Base-by-base conservation (phyloP, 2,329 filamentous ascomycete genomes). In the Penicillium thymicola region DNA sequence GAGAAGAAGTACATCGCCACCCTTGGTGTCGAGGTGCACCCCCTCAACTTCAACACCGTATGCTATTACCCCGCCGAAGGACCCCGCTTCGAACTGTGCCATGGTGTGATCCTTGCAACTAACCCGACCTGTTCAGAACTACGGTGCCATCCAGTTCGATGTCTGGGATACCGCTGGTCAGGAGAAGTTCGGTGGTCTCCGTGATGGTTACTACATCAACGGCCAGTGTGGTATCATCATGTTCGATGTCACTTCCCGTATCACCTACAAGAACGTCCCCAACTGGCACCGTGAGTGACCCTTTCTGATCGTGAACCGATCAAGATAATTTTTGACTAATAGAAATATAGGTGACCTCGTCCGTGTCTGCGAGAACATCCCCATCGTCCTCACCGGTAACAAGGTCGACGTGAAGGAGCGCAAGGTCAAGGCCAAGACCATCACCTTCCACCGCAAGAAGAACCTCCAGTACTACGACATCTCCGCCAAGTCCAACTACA, bases 1-100 rank as follows among this genome's bases (percentile, higher is more conserved):
- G 94, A 99, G 84, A 99, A 99, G 89, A 99, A 97, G 85, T 99
- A 99, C 83, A 97, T 99, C 79, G 94, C 94, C 72, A 99, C 94
- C 59, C 90, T 99, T 66, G 94, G 94, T 89, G 94, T 99, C 77
- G 94, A 99, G 80, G 94, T 99, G 67, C 94, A 99, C 85, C 94
- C 94, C 78, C 90, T 99, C 67, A 89, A 88, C 73, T 99, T 99
- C 87, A 91, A 88, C 73, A 97, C 93, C 77, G 92, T 97, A 91
- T 82, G 92, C 83, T 43, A 44, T 97, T 82, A 91, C 84, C 70
- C 66, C 67, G 65, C 69, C 68, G 57, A 53, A 46, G 57, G 67
- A 54, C 71, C 69, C 71, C 69, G 66, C 70, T 67, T 64, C 64
- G 59, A 59, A 51, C 28, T 57, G 45, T 59, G 54, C 51, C 54